Evolutionary conservation across 2,329 filamentous ascomycete genomes (phyloP).

Genomic region (Fusarium sp.): DNA sequence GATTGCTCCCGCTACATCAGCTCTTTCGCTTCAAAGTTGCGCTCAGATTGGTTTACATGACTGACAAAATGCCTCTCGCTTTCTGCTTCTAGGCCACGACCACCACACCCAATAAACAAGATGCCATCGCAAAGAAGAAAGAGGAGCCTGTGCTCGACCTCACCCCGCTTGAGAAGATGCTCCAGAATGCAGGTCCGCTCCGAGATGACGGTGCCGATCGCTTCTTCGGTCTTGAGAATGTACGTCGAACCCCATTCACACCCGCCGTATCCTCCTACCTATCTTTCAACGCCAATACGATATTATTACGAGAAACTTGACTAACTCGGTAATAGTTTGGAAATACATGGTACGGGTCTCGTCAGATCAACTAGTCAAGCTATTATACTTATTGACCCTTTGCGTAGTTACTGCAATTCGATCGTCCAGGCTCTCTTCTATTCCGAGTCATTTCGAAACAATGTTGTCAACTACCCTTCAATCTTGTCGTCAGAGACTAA

Average conservation of each 20-base stretch:
- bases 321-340: slow-evolving; percentile 78
- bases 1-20: slow-evolving; percentile 39
- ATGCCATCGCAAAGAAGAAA: slow-evolving; percentile 66
- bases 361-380: slow-evolving; percentile 6
- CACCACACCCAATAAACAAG: slow-evolving; percentile 58
- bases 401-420: slow-evolving; percentile 91
- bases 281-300: slow-evolving; percentile 1
- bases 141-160: slow-evolving; percentile 69
- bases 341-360: slow-evolving; percentile 86
- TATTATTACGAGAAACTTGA: slow-evolving; percentile 10
- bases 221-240: slow-evolving; percentile 98
- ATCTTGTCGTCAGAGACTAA: slow-evolving; percentile 78
- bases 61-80: slow-evolving; percentile 51
- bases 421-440: slow-evolving; percentile 98
- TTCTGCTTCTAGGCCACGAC: slow-evolving; percentile 56
- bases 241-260: slow-evolving; percentile 62
- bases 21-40: slow-evolving; percentile 24
- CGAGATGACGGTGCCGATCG: slow-evolving; percentile 93
- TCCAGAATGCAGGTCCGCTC: slow-evolving; percentile 83
- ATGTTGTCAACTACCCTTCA: slow-evolving; percentile 90
- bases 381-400: slow-evolving; percentile 37
- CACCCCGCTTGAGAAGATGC: slow-evolving; percentile 78
- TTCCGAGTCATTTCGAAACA: slow-evolving; percentile 91
- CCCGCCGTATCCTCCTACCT: slow-evolving; percentile 3
- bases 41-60: slow-evolving; percentile 37